A percentile compares a stretch with the other conserved stretches of the same genome.
Evolutionary conservation across 1,139 yeast species (phyloP).

Genomic region (Meyerozyma athensensis): DNA sequence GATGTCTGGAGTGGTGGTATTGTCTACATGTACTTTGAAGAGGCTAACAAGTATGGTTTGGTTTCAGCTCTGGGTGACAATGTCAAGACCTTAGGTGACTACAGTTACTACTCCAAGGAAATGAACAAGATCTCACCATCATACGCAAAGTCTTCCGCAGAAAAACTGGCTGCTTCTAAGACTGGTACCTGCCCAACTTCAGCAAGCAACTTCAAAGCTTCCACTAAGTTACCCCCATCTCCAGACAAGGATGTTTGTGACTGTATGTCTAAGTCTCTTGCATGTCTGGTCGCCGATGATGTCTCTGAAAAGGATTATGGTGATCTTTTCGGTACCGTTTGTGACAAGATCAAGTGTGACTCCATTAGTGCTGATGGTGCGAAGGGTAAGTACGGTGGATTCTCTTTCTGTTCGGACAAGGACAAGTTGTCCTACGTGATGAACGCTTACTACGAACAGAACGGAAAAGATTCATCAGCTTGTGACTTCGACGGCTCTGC

Average conservation of each 20-base stretch:
- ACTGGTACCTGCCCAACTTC: constrained; percentile 45
- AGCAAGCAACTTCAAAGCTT: constrained; percentile 36
- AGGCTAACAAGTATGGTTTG: constrained; percentile 31
- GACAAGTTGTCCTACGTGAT: constrained; percentile 38
- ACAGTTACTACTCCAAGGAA: constrained; percentile 11
- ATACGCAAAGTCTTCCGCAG: constrained; percentile 25
- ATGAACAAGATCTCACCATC: constrained; percentile 21
- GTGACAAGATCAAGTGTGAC: constrained; percentile 33
- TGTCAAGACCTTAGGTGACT: constrained; percentile 13
- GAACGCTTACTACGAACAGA: constrained; percentile 34
- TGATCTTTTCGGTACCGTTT: constrained; percentile 29
- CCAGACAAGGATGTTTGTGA: constrained; percentile 37
- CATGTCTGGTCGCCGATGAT: constrained; percentile 44
- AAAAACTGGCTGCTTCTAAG: constrained; percentile 20
- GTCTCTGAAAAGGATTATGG: constrained; percentile 39
- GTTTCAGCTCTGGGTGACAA: constrained; percentile 22
- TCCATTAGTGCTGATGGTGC: constrained; percentile 35
- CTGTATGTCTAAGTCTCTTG: constrained; percentile 41
- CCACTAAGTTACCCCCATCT: constrained; percentile 40
- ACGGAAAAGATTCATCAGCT: constrained; percentile 26
- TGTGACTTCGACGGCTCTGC: constrained; percentile 44
- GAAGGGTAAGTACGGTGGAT: constrained; percentile 37
- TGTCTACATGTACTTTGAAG: constrained; percentile 37
- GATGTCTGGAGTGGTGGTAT: constrained; percentile 42
- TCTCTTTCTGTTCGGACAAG: constrained; percentile 45